Percentiles rank a stretch among this genome's conserved stretches.
These are phyloP conservation scores for Sicyos baderoa DNA, from an alignment of 306 rosid genomes.

Conservation along the genomic window DNA sequence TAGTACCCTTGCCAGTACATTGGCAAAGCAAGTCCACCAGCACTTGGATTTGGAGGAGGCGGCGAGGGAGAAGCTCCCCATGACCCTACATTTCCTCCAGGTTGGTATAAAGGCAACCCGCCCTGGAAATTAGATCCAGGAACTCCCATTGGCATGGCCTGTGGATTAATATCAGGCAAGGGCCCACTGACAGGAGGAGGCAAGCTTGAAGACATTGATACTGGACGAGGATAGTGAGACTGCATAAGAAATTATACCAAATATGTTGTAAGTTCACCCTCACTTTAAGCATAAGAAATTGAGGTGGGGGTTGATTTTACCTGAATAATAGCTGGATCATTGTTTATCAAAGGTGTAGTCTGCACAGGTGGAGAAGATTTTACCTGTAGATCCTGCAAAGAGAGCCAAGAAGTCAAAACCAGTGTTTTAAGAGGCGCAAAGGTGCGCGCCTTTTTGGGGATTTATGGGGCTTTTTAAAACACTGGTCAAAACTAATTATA, in stretches of 20 bases:
- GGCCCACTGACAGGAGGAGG: slow-evolving; percentile 62
- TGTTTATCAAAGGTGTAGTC: slow-evolving; percentile 53
- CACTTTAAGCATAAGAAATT: slow-evolving; percentile 13
- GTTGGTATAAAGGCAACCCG: slow-evolving; percentile 73
- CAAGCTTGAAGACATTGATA: slow-evolving; percentile 43
- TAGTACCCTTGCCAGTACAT: slow-evolving; percentile 98
- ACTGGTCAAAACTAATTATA: neutral
- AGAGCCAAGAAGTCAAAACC: slow-evolving; percentile 11
- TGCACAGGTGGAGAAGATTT: slow-evolving; percentile 73
- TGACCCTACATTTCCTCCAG: slow-evolving; percentile 68
- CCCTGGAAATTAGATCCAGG: slow-evolving; percentile 68
- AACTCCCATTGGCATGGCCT: slow-evolving; percentile 54
- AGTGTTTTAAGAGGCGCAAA: too few relatives aligned
- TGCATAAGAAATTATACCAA: slow-evolving; percentile 34
- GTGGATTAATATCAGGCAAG: slow-evolving; percentile 53
- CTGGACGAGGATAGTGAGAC: slow-evolving; percentile 76
- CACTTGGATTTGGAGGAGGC: slow-evolving; percentile 66
- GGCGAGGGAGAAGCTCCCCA: slow-evolving; percentile 76
- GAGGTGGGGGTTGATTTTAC: slow-evolving; percentile 21
- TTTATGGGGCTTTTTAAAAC: too few relatives aligned
- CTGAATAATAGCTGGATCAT: slow-evolving; percentile 88
- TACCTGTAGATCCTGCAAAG: slow-evolving; percentile 79
- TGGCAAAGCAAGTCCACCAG: slow-evolving; percentile 70
- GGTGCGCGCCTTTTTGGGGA: too few relatives aligned
- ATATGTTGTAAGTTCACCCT: slow-evolving; percentile 18